Base-by-base conservation (phyloP, 2,329 filamentous ascomycete genomes). In the Hypoxylon rubiginosum region DNA sequence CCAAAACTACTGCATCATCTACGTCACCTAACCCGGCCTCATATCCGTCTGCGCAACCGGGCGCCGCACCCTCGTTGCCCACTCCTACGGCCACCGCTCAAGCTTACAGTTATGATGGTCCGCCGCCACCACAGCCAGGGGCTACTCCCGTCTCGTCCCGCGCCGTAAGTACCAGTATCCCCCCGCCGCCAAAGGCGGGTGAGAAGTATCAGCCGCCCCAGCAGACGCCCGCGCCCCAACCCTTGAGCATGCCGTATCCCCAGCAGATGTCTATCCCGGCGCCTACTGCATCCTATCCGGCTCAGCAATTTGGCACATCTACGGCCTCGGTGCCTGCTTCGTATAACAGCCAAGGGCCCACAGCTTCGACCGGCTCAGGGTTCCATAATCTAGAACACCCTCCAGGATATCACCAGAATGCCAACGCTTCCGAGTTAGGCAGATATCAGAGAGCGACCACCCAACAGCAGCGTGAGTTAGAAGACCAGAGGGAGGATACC, bases 71-170 rank as follows among this genome's bases (percentile, higher is more conserved):
- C 30, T 78, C 78, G 15, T 73, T 84, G 50, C 81, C 85, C 50
- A 76, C 75, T 32, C 78, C 81, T 46, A 86, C 85, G 17, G 79
- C 78, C 45, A 74, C 78, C 51, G 74, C 74, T 28, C 70, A 74
- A 54, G 71, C 75, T 60, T 79, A 79, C 51, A 67, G 72, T 26
- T 65, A 70, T 52, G 70, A 76, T 48, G 79, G 78, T 15, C 87
- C 87, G 51, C 83, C 86, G 59, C 78, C 83, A 66, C 87, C 88
- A 30, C 86, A 89, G 70, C 87, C 88, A 39, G 87, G 86, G 58
- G 84, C 86, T 41, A 79, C 82, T 46, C 87, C 88, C 41, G 74
- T 79, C 48, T 78, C 84, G 52, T 71, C 80, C 24, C 74, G 73
- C 57, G 66, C 66, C n/a, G 71, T 67, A 43, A 64, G 62, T 62